Base-by-base conservation (phyloP, 2,329 filamentous ascomycete species). In the Aureobasidium subglaciale region DNA sequence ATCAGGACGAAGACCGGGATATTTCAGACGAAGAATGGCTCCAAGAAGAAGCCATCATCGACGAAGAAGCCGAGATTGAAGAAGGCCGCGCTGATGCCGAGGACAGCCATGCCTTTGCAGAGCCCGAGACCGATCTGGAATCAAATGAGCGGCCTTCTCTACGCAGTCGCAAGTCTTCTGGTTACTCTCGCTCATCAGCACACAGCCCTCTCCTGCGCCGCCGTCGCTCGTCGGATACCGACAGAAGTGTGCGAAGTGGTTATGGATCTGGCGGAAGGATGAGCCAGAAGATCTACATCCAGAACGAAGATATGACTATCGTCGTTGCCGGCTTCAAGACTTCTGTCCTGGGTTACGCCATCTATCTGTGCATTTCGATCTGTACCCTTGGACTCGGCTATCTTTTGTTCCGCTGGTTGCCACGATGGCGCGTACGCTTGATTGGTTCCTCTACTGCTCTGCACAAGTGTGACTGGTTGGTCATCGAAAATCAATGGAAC, bases 401-500 rank as follows among this genome's bases (percentile, higher is more conserved):
- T 73, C 80, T 99, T 13, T 65, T 97, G 5, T 81, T 97, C 56
- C 82, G 90, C 59, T 99, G 93, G 93, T 71, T 97, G 53, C 95
- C 93, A 5, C 81, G 84, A 57, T 95, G 89, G 89, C 84, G 88
- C 63, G 85, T 97, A 48, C 80, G 79, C 46, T 68, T 97, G 38
- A 77, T 88, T 37, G 93, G 93, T 25, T 80, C 75, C 53, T 74
- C 84, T 5, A 82, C 81, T 15, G 77, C 88, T 2, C 75, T 99
- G 27, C 78, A 80, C 54, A 82, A 87, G 55, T 93, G 89, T 65
- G 79, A 88, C 58, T 99, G 95, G 93, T 86, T 96, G 40, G 91
- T 95, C 25, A 82, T 97, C 60, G 93, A 96, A 79, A 96, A 99
- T 65, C 90, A 97, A 78, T 97, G 93, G 92, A 87, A 88, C 48